Evolutionary conservation across 371 early-diverging fungal genomes (phyloP), one percentile per base, ranked within the genome.

Genomic region (Mortierella sp.): DNA sequence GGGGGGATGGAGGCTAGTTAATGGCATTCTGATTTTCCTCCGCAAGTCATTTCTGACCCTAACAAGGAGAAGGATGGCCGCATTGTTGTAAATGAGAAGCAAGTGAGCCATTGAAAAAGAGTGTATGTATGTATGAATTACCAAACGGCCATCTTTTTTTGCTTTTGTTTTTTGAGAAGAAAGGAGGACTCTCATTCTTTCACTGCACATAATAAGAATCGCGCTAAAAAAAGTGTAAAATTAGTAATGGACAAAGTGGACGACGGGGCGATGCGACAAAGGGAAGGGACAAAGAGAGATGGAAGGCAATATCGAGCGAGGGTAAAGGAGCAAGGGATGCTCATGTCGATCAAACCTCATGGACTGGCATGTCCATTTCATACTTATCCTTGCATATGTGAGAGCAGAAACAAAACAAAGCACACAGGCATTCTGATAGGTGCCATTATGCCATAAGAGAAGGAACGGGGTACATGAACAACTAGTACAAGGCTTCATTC

Each of bases 11-110:
- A 61, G 9, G 37, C n/a, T n/a, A n/a, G n/a, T n/a, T 0, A 7
- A 61, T 61, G 16, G 19, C 61, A n/a, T 61, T 61, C 34, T 19
- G 22, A 61, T 61, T 61, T 65, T 65, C 65, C 44, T 43, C 44
- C 65, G 65, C 40, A 43, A 22, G 24, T 43, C 65, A 65, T 39
- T 24, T 43, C 43, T 29, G 9, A 8, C 11, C 37, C 41, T 43
- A 65, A 14, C 26, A 41, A 41, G 41, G 55, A 29, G 16, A 29
- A 55, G 19, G 29, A 1, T 11, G 14, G 13, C 31, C 3, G n/a
- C n/a, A 29, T 29, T 55, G 16, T 55, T 2, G 34, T 31, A 29
- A 55, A n/a, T n/a, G n/a, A n/a, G n/a, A n/a, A n/a, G n/a, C n/a
- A n/a, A 53, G 31, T 22, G 34, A 31, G 55, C 31, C 55, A 53